These are phyloP conservation scores for Macrocystidia cucumis DNA, from an alignment of 1,284 basidiomycete species.

Conservation along the genomic window DNA sequence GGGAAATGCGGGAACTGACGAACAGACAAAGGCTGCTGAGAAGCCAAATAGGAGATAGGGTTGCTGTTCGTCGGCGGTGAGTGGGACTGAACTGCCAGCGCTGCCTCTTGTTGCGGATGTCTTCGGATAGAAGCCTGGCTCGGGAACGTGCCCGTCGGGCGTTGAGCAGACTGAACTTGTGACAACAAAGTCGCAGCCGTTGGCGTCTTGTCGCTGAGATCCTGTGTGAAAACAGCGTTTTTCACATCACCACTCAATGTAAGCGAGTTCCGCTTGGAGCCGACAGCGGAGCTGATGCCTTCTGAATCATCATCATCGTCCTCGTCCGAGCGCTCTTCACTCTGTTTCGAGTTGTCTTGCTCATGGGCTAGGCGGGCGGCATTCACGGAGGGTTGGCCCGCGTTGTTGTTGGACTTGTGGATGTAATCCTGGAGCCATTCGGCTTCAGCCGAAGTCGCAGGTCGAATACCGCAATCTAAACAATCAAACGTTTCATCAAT, in stretches of 20 bases:
- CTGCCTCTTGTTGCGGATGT: constrained; percentile 49
- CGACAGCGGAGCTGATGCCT: constrained; percentile 50
- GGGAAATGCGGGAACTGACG: constrained; percentile 75
- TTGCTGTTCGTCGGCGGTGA: constrained; percentile 43
- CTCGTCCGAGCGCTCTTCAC: constrained; percentile 68
- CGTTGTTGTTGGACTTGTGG: constrained; percentile 79
- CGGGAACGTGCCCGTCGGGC: constrained; percentile 52
- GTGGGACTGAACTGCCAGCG: constrained; percentile 40
- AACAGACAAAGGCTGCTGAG: constrained; percentile 54
- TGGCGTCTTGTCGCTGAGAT: constrained; percentile 74
- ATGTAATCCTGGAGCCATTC: constrained; percentile 88
- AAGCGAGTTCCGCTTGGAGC: constrained; percentile 69
- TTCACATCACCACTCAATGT: constrained; percentile 59
- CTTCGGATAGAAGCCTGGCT: constrained; percentile 69
- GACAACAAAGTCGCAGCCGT: constrained; percentile 70
- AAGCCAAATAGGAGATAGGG: constrained; percentile 35
- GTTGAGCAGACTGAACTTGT: constrained; percentile 62
- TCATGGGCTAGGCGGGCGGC: constrained; percentile 61
- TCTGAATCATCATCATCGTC: constrained; percentile 82
- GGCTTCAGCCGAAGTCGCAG: constrained; percentile 80
- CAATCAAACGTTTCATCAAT: too few species aligned
- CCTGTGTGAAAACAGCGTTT: constrained; percentile 46
- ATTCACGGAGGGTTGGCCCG: constrained; percentile 65
- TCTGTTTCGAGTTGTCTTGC: constrained; percentile 44
- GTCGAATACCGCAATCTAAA: constrained; percentile 87